phyloP scores from a whole-genome alignment of 805 yeast species.

The Ogataea degrootiae region DNA sequence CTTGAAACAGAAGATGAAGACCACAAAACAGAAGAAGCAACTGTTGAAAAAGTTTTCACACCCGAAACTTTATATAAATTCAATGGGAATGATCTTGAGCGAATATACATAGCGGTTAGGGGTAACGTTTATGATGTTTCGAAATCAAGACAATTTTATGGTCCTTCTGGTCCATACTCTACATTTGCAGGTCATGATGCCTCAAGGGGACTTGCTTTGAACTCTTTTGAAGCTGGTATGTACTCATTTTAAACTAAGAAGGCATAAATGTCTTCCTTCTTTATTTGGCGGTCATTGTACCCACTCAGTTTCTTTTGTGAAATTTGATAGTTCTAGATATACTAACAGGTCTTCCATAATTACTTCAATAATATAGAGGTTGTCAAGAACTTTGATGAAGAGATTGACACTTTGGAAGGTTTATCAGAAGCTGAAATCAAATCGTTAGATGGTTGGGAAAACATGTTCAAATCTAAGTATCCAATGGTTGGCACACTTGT shows the following conservation, averaged over 20 bases:
- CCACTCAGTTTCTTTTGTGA: too few species aligned
- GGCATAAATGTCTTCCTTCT: background rate
- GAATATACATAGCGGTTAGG: constrained; percentile 79
- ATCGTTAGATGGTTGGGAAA: constrained; percentile 80
- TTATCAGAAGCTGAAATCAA: constrained; percentile 56
- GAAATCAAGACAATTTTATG: constrained; percentile 78
- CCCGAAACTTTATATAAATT: constrained; percentile 68
- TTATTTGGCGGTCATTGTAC: background rate
- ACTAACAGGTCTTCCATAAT: constrained; percentile 1
- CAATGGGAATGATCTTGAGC: constrained; percentile 77
- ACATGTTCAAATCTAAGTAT: constrained; percentile 77
- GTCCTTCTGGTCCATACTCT: constrained; percentile 93
- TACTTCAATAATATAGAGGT: constrained; percentile 28
- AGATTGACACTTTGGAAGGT: constrained; percentile 68
- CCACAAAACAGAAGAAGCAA: constrained; percentile 16
- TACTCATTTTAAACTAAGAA: background rate
- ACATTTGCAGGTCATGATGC: constrained; percentile 97
- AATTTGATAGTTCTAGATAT: background rate
- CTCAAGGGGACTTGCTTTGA: constrained; percentile 83
- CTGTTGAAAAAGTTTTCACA: constrained; percentile 48
- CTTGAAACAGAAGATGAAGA: constrained; percentile 20
- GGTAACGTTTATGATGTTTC: constrained; percentile 85
- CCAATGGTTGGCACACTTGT: constrained; percentile 71
- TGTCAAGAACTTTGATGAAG: constrained; percentile 66
- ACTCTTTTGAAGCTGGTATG: constrained; percentile 67